These are phyloP conservation scores for Cordia subcordata DNA, from an alignment of 257 asterid species.

Conservation along the genomic window DNA sequence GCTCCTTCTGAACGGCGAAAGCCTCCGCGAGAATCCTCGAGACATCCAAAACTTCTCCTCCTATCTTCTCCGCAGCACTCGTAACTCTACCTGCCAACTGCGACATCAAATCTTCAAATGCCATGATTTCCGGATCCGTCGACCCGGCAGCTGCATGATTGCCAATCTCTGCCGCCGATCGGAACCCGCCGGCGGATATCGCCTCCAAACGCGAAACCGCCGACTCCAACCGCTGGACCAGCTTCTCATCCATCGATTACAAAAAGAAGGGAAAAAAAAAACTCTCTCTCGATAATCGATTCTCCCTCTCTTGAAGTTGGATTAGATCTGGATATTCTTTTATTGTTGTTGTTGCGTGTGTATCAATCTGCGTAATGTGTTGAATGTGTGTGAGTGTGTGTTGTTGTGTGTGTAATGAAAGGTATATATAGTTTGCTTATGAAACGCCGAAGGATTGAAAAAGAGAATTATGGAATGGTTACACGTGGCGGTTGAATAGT, in stretches of 20 bases:
- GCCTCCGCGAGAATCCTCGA: constrained; percentile 64
- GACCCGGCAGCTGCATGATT: constrained; percentile 26
- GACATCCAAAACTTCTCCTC: constrained; percentile 73
- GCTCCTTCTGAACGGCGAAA: constrained; percentile 70
- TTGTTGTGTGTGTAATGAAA: neutral
- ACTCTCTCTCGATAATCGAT: too few species aligned
- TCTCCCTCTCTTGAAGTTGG: too few species aligned
- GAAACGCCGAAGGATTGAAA: neutral
- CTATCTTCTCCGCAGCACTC: constrained; percentile 76
- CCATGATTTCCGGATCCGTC: constrained; percentile 74
- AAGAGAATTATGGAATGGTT: neutral
- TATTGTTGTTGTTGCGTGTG: neutral
- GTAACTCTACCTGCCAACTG: constrained; percentile 48
- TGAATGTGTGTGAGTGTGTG: neutral
- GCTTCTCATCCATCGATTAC: constrained; percentile 53
- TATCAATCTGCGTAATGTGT: neutral
- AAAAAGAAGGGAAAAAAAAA: neutral
- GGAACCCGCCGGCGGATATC: constrained; percentile 36
- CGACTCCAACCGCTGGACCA: constrained; percentile 81
- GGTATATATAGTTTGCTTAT: neutral
- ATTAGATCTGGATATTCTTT: neutral
- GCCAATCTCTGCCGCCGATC: constrained; percentile 21
- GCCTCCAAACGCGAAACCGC: constrained; percentile 88
- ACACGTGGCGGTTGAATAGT: neutral
- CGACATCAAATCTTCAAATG: constrained; percentile 69